Evolutionary conservation across 2,329 filamentous ascomycete species (phyloP), one percentile per base, ranked within the genome.

Genomic region (Tolypocladium guangdongense): DNA sequence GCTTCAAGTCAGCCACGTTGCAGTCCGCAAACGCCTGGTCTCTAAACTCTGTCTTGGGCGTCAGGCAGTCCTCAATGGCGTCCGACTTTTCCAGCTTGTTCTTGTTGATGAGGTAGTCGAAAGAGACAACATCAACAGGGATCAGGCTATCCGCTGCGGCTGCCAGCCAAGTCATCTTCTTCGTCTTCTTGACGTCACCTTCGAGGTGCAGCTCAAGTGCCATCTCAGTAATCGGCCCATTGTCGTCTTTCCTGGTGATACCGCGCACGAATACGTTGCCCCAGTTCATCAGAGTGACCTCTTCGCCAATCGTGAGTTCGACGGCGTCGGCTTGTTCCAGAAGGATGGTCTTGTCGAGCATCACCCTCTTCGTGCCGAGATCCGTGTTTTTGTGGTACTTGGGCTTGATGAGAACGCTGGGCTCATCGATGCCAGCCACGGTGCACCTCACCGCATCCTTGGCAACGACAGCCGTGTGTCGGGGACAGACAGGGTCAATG

Each of bases 121-220:
- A 95, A 59, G 93, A 88, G 66, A 88, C 88, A 7, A 93, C 76
- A 66, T 92, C 86, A 35, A 90, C 82, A 2, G 83, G 81, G 11
- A 92, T 10, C 3, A 39, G n/a, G 37, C 22, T 39, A 1, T 11
- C 37, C 8, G n/a, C n/a, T n/a, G 22, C 37, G 1, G 76, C 78
- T 2, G 87, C 84, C 41, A 95, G 76, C 90, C 90, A 95, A 1
- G 89, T 95, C 49, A 95, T 81, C 76, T 95, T 95, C 80, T 95
- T 93, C 64, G 90, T 95, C 71, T 87, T 86, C 75, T 91, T 92
- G 66, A 95, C 84, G 65, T 95, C 88, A 54, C 90, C 89, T 61
- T 85, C 81, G 33, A 93, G 80, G 68, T 95, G 83, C n/a, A 95
- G 79, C 69, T 93, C 87, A 53, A 90, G 75, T 50, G 87, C 86